A percentile compares a stretch with the other conserved stretches of the same genome.
These are phyloP conservation scores for Chlorella sp. DNA, from an alignment of 139 green algal species.

Conservation along the genomic window DNA sequence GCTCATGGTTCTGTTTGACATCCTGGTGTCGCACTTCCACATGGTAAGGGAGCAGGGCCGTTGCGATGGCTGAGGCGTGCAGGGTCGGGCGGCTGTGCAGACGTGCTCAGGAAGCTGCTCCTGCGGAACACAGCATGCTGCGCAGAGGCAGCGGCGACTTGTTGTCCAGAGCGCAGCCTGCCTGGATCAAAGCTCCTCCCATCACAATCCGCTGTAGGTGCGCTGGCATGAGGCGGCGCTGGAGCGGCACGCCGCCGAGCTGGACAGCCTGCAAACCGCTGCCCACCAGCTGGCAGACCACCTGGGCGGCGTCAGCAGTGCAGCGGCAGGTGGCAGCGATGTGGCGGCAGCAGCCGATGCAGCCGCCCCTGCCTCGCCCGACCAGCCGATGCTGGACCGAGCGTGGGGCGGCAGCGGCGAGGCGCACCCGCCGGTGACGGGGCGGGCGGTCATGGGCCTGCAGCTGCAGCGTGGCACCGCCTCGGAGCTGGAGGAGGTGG, in stretches of 20 bases:
- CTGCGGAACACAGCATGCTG: no score
- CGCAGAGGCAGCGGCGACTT: no score
- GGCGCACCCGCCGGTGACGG: background rate
- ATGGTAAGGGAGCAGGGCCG: conserved; percentile 42
- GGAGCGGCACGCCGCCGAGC: conserved; percentile 18
- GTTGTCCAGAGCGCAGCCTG: no score
- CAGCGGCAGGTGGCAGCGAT: background rate
- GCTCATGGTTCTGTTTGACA: conserved; percentile 64
- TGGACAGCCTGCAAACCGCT: background rate
- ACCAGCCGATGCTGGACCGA: no score
- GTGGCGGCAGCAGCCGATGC: background rate
- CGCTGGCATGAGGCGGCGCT: conserved; percentile 50
- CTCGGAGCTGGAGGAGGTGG: conserved; percentile 40
- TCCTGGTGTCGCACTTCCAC: conserved; percentile 50
- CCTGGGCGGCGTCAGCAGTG: background rate
- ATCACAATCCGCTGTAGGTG: background rate
- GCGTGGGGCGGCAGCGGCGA: background rate
- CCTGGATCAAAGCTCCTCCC: no score
- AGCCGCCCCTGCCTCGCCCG: no score
- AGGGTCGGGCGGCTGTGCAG: no score
- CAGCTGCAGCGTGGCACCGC: conserved; percentile 21
- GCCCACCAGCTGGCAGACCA: background rate
- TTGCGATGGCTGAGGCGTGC: no score
- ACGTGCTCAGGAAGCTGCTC: no score
- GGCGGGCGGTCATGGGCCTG: conserved; percentile 22